Evolutionary conservation across 2,329 filamentous ascomycete genomes (phyloP).

Genomic region (Ophiostoma populinum): DNA sequence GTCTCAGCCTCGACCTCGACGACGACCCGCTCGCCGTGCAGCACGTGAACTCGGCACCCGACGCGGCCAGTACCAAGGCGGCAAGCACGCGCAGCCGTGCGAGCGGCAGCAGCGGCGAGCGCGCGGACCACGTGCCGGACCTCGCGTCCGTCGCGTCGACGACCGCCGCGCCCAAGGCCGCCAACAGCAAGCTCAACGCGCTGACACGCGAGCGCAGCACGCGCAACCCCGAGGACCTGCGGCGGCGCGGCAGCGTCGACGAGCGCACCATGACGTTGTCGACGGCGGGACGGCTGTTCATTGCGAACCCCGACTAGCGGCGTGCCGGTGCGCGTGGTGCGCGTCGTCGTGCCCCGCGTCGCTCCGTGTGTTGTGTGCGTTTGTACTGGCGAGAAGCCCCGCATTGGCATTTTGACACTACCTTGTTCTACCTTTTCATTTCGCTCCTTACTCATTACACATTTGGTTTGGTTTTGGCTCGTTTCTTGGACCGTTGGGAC

Average conservation of each 20-base stretch:
- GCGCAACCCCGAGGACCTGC: slow-evolving; percentile 54
- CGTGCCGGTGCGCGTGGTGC: too few relatives aligned
- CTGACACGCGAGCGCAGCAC: slow-evolving; percentile 47
- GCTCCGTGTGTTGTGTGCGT: too few relatives aligned
- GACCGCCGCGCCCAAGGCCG: slow-evolving; percentile 31
- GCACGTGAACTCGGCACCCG: too few relatives aligned
- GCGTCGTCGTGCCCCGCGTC: too few relatives aligned
- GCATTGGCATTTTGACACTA: neutral
- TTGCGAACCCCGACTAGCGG: slow-evolving; percentile 72
- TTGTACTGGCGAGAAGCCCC: too few relatives aligned
- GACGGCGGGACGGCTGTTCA: slow-evolving; percentile 55
- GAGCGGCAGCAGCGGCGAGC: slow-evolving; percentile 41
- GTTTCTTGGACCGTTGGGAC: too few relatives aligned
- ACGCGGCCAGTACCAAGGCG: slow-evolving; percentile 29
- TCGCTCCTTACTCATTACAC: too few relatives aligned
- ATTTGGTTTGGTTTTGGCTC: too few relatives aligned
- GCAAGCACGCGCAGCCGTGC: slow-evolving; percentile 33
- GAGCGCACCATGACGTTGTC: slow-evolving; percentile 64
- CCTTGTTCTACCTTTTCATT: too few relatives aligned
- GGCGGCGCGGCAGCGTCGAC: slow-evolving; percentile 65
- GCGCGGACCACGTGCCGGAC: slow-evolving; percentile 42
- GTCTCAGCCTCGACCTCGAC: too few relatives aligned
- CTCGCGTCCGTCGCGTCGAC: slow-evolving; percentile 17
- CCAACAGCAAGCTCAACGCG: slow-evolving; percentile 37
- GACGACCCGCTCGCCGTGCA: slow-evolving; percentile 17